Evolutionary conservation across 2,329 filamentous ascomycete species (phyloP), one percentile per base, ranked within the genome.

Genomic region (Geosmithia putterillii): DNA sequence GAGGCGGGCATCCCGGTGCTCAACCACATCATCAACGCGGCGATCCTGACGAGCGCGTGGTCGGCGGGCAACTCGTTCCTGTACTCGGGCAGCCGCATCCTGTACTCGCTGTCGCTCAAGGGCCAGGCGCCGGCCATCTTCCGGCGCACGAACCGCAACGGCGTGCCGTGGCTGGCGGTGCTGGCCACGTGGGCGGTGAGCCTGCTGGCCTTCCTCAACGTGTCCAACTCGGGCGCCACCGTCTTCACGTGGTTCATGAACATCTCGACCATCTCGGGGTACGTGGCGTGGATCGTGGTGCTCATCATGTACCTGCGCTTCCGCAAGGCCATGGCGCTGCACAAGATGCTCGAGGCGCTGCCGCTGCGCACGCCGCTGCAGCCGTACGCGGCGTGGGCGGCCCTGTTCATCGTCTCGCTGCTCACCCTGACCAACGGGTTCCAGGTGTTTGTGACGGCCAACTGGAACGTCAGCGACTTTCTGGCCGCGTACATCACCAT

Each of bases 351-450:
- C 28, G 53, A 69, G 19, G 59, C 57, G 2, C 60, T 76, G 4
- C 75, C 76, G 0, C 79, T 71, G 64, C 62, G 54, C 42, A 73
- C 73, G 0, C 61, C 63, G 0, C 55, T 69, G 12, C 74, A 79
- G 56, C 76, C 83, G 0, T 87, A 81, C 54, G 76, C 76, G 2
- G 73, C 81, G 0, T 86, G 71, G 53, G 61, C 73, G 43, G 69
- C 72, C 9, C 69, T 86, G 2, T 56, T 72, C 15, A 55, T 77
- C 20, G 71, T 86, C 43, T 56, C 59, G 3, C 61, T 86, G 21
- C 66, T 89, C n/a, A 75, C 72, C 1, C 60, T 89, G 3, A 80
- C 85, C 51, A 86, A 86, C 52, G 85, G 83, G 1, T 90, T 88
- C 60, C 73, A 79, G 32, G 74, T 83, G 14, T 89, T 90, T 57